Evolutionary conservation across 768 basidiomycete species (phyloP), one percentile per base, ranked within the genome.

Genomic region (Termitomyces bulborhizus): DNA sequence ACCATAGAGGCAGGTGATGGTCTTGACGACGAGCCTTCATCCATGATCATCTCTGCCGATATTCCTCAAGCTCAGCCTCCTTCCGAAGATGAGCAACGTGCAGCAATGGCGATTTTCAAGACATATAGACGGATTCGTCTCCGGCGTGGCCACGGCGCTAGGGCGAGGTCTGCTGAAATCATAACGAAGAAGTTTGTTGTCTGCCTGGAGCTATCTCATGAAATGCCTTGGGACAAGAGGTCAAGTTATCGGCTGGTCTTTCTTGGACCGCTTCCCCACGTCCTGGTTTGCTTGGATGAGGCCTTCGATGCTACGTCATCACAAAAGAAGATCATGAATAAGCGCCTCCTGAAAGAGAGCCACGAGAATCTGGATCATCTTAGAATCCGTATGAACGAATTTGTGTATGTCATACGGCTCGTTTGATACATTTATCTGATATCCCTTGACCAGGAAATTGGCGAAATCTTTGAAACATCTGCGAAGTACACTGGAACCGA

Each of bases 261-360:
- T 59, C 62, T 69, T 6, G 70, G 71, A 1, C 69, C 70, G 41
- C 64, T 80, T 7, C 75, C 77, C 1, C 73, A 69, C 49, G 58
- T 79, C 29, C 62, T 78, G 3, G 57, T 74, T 2, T 76, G 72
- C 57, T 66, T 80, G 29, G 73, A 79, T 46, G 51, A 63, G n/a
- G 61, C 65, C 21, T 62, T 69, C 11, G 37, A 60, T 1, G 27
- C 65, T 18, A 58, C 69, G 7, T 40, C 62, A 39, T 47, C 61
- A 16, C 57, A 63, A 48, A 78, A 77, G 64, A 55, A 18, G 6
- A 60, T 62, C 21, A 61, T 64, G 2, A 78, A 72, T 51, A 62
- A 66, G 41, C 64, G 63, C 16, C 47, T 73, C 12, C 61, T 29
- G 3, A 52, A 59, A 11, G 69, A 62, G n/a, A 51, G 51, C 26